Conservation (phyloP, 768 basidiomycete genomes). For the Kwoniella pini region DNA sequence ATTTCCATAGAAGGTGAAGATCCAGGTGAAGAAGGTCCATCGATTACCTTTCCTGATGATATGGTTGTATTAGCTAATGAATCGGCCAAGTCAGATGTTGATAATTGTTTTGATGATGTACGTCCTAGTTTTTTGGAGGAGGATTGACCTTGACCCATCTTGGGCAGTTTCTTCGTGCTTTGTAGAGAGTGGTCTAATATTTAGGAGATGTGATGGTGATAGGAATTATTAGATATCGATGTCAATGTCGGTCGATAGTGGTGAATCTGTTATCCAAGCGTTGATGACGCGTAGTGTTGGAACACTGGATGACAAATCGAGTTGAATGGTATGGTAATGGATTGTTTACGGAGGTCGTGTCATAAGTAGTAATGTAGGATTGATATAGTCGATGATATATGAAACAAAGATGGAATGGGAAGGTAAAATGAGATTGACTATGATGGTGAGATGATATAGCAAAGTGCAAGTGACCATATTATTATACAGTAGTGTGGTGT, state of each 20-base stretch:
- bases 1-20: constrained; percentile 30
- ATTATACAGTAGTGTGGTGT: no score
- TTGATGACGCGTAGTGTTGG: neutral
- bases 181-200: neutral
- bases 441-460: no score
- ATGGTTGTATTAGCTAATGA: constrained; percentile 34
- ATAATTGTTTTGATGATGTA: constrained; percentile 53
- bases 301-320: neutral
- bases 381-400: no score
- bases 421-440: no score
- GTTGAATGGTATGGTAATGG: neutral
- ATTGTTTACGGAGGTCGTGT: constrained; percentile 5
- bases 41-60: constrained; percentile 12
- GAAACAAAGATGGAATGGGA: no score
- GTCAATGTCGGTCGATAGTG: neutral
- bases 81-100: constrained; percentile 45
- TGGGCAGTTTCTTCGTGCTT: neutral
- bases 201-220: neutral
- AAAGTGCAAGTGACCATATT: no score
- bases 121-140: constrained; percentile 52
- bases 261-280: neutral
- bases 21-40: constrained; percentile 14
- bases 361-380: constrained; percentile 1
- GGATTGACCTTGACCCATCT: constrained; percentile 48
- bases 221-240: neutral